Evolutionary conservation across 1,284 basidiomycete genomes (phyloP), one percentile per base, ranked within the genome.

Genomic region (Trichosporon asahii): DNA sequence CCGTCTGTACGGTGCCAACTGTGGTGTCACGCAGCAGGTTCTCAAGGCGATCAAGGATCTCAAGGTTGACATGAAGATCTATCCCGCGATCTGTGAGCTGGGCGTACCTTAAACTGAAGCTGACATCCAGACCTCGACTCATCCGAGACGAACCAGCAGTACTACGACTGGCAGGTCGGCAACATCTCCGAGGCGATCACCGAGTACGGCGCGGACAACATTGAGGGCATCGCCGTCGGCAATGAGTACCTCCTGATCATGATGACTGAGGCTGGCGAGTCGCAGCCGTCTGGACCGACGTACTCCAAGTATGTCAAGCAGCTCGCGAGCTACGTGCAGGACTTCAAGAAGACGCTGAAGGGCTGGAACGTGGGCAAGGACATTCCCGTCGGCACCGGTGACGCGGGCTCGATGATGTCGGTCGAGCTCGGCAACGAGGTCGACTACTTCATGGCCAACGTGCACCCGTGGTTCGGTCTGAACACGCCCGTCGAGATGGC

Each of bases 351-450:
- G 12, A 84, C 86, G 21, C 79, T 79, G 27, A 87, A 88, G 85
- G 75, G 61, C 1, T 78, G 93, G 71, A 80, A 76, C 4, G 74
- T 86, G 37, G 75, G 77, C 70, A 87, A 87, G 76, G 76, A 76
- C 7, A 84, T 95, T 65, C 89, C 89, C 0, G 88, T 98, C 35
- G 96, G 96, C 21, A 97, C 90, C 14, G 89, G 92, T 7, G 95
- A 99, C 77, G 96, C 95, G 9, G 95, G 95, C 29, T 88, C 88
- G 69, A 91, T 89, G 84, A 92, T 96, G 85, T 94, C 91, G 76
- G 88, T 81, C 0, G 75, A 87, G 69, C 88, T 98, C 23, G 86
- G 93, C 0, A 77, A 82, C 23, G 87, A 87, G 0, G 86, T 91
- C 27, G 93, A 98, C 80, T 96, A 90, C 71, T 80, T 83, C 73